Evolutionary conservation across 2,329 filamentous ascomycete genomes (phyloP).

Genomic region (Fulvia fulva): DNA sequence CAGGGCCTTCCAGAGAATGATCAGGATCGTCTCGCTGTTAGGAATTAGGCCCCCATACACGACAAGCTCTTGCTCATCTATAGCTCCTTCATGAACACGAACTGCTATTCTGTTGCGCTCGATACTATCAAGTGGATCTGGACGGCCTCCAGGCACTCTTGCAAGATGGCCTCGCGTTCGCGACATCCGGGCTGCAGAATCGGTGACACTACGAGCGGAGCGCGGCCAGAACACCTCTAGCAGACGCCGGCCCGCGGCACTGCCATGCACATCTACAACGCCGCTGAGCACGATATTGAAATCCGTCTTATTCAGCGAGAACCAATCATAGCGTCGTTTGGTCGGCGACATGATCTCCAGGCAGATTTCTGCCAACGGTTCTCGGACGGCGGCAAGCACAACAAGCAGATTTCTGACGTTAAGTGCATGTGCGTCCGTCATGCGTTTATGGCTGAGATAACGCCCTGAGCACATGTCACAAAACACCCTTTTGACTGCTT

Average conservation of each 20-base stretch:
- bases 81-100: neutral
- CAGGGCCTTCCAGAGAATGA: constrained; percentile 22
- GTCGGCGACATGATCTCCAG: neutral
- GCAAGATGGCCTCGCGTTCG: neutral
- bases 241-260: constrained; percentile 44
- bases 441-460: neutral
- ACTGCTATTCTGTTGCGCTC: constrained; percentile 15
- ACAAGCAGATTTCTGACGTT: constrained; percentile 12
- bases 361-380: constrained; percentile 17
- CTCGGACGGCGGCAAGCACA: constrained; percentile 17
- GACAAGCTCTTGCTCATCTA: constrained; percentile 8
- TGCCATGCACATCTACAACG: constrained; percentile 50
- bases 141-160: constrained; percentile 6
- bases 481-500: constrained; percentile 10
- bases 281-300: constrained; percentile 54
- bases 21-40: constrained; percentile 22
- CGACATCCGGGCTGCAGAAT: constrained; percentile 3
- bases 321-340: constrained; percentile 6
- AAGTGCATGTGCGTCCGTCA: neutral
- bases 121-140: constrained; percentile 3
- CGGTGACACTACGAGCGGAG: constrained; percentile 8
- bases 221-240: constrained; percentile 47
- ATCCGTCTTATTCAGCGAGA: constrained; percentile 29
- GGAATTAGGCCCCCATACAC: constrained; percentile 24
- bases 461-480: neutral